phyloP scores from a whole-genome alignment of 2,329 filamentous ascomycete genomes.

The Pestalotiopsis sp. region DNA sequence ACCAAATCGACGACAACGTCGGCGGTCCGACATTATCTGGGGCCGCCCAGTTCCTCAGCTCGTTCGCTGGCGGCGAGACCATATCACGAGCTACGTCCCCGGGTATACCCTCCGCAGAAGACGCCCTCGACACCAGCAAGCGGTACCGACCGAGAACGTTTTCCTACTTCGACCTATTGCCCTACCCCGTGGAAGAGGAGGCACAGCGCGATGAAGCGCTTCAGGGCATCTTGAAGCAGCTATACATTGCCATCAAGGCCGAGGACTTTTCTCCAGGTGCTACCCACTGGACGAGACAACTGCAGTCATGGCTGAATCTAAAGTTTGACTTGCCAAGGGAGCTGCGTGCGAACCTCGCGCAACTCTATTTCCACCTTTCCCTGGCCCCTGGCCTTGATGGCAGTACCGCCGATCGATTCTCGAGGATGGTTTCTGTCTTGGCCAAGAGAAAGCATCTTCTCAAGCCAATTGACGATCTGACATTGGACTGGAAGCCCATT shows the following conservation, averaged over 20 bases:
- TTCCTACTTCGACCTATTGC: slow-evolving; percentile 87
- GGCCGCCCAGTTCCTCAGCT: slow-evolving; percentile 39
- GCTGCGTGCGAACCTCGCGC: slow-evolving; percentile 80
- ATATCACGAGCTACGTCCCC: slow-evolving; percentile 88
- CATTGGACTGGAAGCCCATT: slow-evolving; percentile 88
- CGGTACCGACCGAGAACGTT: slow-evolving; percentile 87
- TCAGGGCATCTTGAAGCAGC: slow-evolving; percentile 85
- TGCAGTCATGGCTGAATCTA: slow-evolving; percentile 90
- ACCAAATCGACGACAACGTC: slow-evolving; percentile 36
- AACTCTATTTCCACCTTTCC: slow-evolving; percentile 91
- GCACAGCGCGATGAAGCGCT: slow-evolving; percentile 76
- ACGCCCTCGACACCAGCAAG: slow-evolving; percentile 55
- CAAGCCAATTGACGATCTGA: slow-evolving; percentile 85
- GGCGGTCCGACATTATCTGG: slow-evolving; percentile 37
- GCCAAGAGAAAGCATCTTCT: slow-evolving; percentile 97
- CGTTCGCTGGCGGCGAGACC: slow-evolving; percentile 59
- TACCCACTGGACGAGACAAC: slow-evolving; percentile 95
- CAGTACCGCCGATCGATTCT: slow-evolving; percentile 82
- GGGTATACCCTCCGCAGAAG: slow-evolving; percentile 58
- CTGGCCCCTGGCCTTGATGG: slow-evolving; percentile 88
- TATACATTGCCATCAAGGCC: slow-evolving; percentile 88
- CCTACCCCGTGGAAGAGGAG: slow-evolving; percentile 85
- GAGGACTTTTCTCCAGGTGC: slow-evolving; percentile 95
- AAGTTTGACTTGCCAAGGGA: slow-evolving; percentile 95
- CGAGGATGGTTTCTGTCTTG: slow-evolving; percentile 93